Evolutionary conservation across 2,329 filamentous ascomycete species (phyloP).

Genomic region (Colletotrichum lindemuthianum): DNA sequence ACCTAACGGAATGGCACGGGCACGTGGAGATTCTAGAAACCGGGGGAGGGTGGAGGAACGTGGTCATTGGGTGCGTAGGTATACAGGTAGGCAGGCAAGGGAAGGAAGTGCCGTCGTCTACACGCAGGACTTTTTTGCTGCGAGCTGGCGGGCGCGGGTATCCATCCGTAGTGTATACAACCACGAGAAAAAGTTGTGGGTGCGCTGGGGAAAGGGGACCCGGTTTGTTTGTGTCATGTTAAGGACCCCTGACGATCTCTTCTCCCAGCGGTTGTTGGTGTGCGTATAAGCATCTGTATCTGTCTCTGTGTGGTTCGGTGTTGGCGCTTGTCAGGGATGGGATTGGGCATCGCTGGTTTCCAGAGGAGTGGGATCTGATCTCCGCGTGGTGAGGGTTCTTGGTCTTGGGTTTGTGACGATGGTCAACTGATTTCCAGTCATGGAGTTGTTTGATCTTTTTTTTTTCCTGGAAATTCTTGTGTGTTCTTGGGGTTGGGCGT

Average conservation of each 20-base stretch:
- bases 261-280: not conserved
- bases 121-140: too few species aligned
- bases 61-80: too few species aligned
- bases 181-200: conserved; percentile 1
- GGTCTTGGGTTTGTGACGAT: not conserved
- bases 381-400: not conserved
- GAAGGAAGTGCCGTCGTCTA: too few species aligned
- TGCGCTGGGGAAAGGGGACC: conserved; percentile 27
- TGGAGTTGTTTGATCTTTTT: not conserved
- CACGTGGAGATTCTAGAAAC: too few species aligned
- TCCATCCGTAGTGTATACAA: too few species aligned
- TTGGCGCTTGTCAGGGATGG: not conserved
- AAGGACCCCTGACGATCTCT: conserved; percentile 32
- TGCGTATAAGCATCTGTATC: not conserved
- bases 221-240: conserved; percentile 26
- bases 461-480: not conserved
- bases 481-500: not conserved
- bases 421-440: conserved; percentile 11
- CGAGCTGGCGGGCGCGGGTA: too few species aligned
- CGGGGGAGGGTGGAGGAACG: too few species aligned
- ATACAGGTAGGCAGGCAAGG: too few species aligned
- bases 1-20: too few species aligned
- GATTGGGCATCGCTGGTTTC: too few species aligned
- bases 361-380: too few species aligned
- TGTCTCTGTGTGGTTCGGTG: not conserved